A percentile compares a stretch with the other conserved stretches of the same genome.
phyloP scores from a whole-genome alignment of 2,329 filamentous ascomycete genomes.

The Phyllosticta citriasiana region DNA sequence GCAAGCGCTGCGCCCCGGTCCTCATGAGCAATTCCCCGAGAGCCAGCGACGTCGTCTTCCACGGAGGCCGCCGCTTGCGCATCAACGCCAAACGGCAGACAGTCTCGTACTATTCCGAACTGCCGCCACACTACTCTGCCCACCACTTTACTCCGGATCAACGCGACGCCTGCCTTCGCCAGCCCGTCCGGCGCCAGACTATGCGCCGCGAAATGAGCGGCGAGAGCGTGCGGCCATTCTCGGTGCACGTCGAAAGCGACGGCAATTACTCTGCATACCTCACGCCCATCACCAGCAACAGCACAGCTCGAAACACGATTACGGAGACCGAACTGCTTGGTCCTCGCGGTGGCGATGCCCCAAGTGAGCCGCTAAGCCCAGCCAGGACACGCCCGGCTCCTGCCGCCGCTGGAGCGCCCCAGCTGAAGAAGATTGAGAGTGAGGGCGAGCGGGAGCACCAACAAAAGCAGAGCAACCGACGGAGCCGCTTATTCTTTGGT shows the following conservation, averaged over 20 bases:
- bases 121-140: slow-evolving; percentile 36
- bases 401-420: not conserved
- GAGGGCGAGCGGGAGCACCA: slow-evolving; percentile 2
- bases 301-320: not conserved
- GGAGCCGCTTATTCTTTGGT: not conserved
- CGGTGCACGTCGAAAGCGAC: slow-evolving; percentile 7
- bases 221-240: slow-evolving; percentile 1
- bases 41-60: slow-evolving; percentile 37
- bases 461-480: not conserved
- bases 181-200: not conserved
- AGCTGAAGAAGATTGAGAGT: slow-evolving; percentile 8
- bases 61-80: slow-evolving; percentile 31
- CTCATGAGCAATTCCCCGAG: slow-evolving; percentile 34
- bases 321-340: not conserved
- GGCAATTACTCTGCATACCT: not conserved
- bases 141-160: slow-evolving; percentile 23
- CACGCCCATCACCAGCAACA: slow-evolving; percentile 8
- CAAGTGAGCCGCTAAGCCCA: not conserved
- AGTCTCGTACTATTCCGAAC: slow-evolving; percentile 32
- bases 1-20: slow-evolving; percentile 37
- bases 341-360: not conserved
- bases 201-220: slow-evolving; percentile 1
- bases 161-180: not conserved
- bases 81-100: slow-evolving; percentile 34
- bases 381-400: not conserved